Percentiles rank a stretch among this genome's conserved stretches.
These are phyloP conservation scores for Candida suzukii DNA, from an alignment of 805 yeast species.

Conservation along the genomic window DNA sequence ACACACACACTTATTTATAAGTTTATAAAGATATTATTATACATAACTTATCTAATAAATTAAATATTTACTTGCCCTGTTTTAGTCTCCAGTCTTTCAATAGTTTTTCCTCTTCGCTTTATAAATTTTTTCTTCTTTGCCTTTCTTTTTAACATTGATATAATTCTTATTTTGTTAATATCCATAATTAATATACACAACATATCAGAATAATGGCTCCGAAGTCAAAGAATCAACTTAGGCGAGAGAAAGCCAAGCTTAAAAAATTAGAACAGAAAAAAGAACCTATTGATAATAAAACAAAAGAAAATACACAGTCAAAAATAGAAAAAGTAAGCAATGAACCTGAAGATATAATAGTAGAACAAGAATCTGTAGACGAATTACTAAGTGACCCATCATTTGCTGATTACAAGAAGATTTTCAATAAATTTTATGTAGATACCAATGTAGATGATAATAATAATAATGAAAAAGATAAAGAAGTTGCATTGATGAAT, in stretches of 20 bases:
- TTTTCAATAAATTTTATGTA: conserved; percentile 15
- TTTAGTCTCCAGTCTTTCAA: too few relatives aligned
- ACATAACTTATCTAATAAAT: too few relatives aligned
- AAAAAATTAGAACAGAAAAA: conserved; percentile 6
- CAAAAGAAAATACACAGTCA: not conserved
- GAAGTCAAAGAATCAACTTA: conserved; percentile 45
- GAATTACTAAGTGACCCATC: conserved; percentile 7
- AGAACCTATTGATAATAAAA: too few relatives aligned
- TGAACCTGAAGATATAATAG: not conserved
- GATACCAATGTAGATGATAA: not conserved
- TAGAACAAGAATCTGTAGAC: not conserved
- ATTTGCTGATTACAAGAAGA: conserved; percentile 9
- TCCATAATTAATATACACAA: too few relatives aligned
- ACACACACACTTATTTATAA: too few relatives aligned
- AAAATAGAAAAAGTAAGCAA: not conserved
- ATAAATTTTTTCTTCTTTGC: too few relatives aligned
- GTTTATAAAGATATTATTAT: too few relatives aligned
- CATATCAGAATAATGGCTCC: conserved; percentile 15
- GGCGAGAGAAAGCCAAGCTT: conserved; percentile 42
- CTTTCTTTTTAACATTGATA: too few relatives aligned
- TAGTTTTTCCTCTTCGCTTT: too few relatives aligned
- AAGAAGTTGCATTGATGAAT: conserved; percentile 13
- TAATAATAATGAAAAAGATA: conserved; percentile 5
- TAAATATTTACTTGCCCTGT: too few relatives aligned
- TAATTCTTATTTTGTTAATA: too few relatives aligned